Conservation (phyloP, 495 filamentous ascomycete genomes). For the Beverwykella pulmonaria region DNA sequence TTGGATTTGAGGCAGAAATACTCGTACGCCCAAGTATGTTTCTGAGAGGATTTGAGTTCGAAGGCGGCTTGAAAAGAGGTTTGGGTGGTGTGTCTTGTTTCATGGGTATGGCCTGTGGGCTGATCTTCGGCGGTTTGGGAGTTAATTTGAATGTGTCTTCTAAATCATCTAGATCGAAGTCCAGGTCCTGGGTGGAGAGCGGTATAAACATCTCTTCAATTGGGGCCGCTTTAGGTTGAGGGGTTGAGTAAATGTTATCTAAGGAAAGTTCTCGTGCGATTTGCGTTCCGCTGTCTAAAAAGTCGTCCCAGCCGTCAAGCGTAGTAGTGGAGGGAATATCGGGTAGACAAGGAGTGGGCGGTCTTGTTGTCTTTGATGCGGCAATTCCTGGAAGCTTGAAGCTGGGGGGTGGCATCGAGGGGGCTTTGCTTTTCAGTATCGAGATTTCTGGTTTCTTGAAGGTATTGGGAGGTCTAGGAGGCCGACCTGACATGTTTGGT, state of each 20-base stretch:
- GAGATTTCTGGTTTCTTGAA: constrained; percentile 9
- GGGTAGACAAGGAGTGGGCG: not conserved
- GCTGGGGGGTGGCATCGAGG: not conserved
- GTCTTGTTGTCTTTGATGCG: constrained; percentile 8
- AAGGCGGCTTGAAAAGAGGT: not conserved
- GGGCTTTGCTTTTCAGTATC: not conserved
- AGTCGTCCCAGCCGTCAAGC: constrained; percentile 40
- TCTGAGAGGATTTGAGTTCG: not conserved
- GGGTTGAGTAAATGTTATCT: not conserved
- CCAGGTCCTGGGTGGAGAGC: constrained; percentile 24
- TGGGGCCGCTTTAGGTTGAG: not conserved
- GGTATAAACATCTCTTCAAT: not conserved
- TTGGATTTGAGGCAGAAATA: not conserved
- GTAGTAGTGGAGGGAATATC: not conserved
- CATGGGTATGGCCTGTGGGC: not conserved
- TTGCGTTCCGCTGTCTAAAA: constrained; percentile 44
- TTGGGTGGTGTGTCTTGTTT: not conserved
- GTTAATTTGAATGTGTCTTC: constrained; percentile 14
- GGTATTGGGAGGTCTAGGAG: not conserved
- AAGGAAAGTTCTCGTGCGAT: constrained; percentile 42
- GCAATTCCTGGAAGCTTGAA: constrained; percentile 19
- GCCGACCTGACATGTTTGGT: not conserved
- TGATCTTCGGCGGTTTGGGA: not conserved
- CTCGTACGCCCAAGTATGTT: not conserved
- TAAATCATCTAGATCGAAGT: constrained; percentile 35